Percentiles rank a stretch among this genome's conserved stretches.
Evolutionary conservation across 257 asterid genomes (phyloP).

Genomic region (Lycium barbarum): DNA sequence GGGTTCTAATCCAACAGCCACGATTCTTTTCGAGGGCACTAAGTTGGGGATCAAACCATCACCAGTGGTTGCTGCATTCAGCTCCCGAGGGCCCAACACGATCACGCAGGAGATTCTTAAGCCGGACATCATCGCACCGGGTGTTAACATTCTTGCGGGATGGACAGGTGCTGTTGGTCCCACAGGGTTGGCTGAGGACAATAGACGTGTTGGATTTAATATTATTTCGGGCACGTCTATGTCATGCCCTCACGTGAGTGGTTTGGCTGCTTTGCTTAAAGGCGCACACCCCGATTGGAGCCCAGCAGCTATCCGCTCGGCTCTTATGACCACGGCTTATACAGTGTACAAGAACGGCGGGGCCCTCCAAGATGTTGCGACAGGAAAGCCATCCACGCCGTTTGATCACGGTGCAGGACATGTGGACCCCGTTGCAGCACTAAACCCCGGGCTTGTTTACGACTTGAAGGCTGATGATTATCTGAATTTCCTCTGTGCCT

Average conservation of each 20-base stretch:
- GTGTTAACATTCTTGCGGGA: slow-evolving; percentile 61
- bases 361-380: slow-evolving; percentile 55
- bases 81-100: slow-evolving; percentile 67
- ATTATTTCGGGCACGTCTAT: slow-evolving; percentile 70
- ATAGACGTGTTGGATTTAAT: slow-evolving; percentile 53
- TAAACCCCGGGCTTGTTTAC: slow-evolving; percentile 62
- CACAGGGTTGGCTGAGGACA: slow-evolving; percentile 54
- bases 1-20: slow-evolving; percentile 47
- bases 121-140: slow-evolving; percentile 76
- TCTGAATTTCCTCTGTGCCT: slow-evolving; percentile 61
- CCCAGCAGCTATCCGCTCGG: slow-evolving; percentile 68
- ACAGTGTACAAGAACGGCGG: slow-evolving; percentile 51
- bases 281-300: slow-evolving; percentile 72
- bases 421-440: slow-evolving; percentile 64
- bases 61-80: slow-evolving; percentile 73
- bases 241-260: slow-evolving; percentile 73
- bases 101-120: slow-evolving; percentile 65
- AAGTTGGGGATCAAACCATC: slow-evolving; percentile 69
- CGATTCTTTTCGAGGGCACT: slow-evolving; percentile 58
- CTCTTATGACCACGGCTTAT: slow-evolving; percentile 75
- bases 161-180: slow-evolving; percentile 63
- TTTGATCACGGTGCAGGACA: slow-evolving; percentile 70
- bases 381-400: slow-evolving; percentile 52
- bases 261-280: slow-evolving; percentile 61
- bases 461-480: slow-evolving; percentile 58